Percentiles rank a stretch among this genome's conserved stretches.
Evolutionary conservation across 1,284 basidiomycete species (phyloP).

Genomic region (Marasmius fiardii): DNA sequence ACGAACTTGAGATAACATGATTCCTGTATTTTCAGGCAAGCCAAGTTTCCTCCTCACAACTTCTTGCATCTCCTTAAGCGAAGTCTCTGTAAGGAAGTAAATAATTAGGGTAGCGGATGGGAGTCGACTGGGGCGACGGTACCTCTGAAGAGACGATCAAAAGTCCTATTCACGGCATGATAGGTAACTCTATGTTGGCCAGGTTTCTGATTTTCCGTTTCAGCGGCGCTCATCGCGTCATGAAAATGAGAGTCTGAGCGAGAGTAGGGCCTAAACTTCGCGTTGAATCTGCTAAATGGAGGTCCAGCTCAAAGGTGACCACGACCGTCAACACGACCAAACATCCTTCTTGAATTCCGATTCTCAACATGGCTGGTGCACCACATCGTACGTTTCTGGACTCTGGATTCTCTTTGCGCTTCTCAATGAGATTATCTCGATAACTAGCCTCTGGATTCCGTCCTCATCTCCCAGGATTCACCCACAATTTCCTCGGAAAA

Average conservation of each 20-base stretch:
- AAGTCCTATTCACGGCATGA: slow-evolving; percentile 43
- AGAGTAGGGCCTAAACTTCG: neutral
- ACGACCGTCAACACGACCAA: neutral
- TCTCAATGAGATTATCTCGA: neutral
- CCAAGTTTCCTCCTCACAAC: slow-evolving; percentile 60
- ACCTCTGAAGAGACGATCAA: slow-evolving; percentile 70
- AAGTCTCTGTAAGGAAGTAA: slow-evolving; percentile 41
- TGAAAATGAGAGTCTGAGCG: slow-evolving; percentile 3
- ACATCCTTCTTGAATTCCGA: slow-evolving; percentile 6
- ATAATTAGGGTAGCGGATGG: slow-evolving; percentile 8
- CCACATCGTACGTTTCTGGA: slow-evolving; percentile 21
- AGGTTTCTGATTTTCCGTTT: slow-evolving; percentile 42
- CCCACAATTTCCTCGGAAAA: slow-evolving; percentile 78
- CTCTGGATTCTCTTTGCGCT: slow-evolving; percentile 1
- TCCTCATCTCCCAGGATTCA: slow-evolving; percentile 78
- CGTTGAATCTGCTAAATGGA: neutral
- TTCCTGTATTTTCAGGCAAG: slow-evolving; percentile 32
- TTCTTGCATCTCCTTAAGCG: slow-evolving; percentile 52
- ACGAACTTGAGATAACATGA: slow-evolving; percentile 56
- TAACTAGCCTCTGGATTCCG: slow-evolving; percentile 70
- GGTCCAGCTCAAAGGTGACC: too few species aligned
- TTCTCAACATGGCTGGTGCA: slow-evolving; percentile 6
- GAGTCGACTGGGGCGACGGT: slow-evolving; percentile 8
- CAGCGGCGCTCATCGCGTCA: slow-evolving; percentile 33
- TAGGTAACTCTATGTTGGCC: slow-evolving; percentile 54